These are phyloP conservation scores for Pichia gijzeniarum DNA, from an alignment of 805 yeast genomes.

Conservation along the genomic window DNA sequence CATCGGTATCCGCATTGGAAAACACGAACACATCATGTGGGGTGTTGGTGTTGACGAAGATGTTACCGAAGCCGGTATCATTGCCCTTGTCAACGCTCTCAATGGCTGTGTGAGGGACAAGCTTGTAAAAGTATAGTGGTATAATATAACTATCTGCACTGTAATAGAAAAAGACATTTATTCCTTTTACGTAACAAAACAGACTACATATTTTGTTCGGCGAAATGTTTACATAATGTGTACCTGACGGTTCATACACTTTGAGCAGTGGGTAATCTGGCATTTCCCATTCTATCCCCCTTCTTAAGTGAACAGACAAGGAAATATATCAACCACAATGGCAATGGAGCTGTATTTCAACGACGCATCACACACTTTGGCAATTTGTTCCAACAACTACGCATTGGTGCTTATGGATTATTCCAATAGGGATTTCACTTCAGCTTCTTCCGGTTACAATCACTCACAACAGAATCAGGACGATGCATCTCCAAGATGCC, in stretches of 20 bases:
- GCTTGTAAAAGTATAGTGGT: constrained; percentile 16
- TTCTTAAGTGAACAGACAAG: too few species aligned
- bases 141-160: too few species aligned
- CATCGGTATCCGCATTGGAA: constrained; percentile 26
- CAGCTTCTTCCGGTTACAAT: background rate
- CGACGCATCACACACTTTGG: constrained; percentile 5
- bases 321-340: background rate
- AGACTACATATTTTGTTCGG: too few species aligned
- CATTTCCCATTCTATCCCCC: too few species aligned
- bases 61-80: constrained; percentile 48
- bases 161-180: too few species aligned
- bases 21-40: constrained; percentile 32
- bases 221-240: too few species aligned
- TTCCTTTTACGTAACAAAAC: too few species aligned
- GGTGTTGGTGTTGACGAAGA: constrained; percentile 56
- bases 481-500: constrained; percentile 27
- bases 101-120: constrained; percentile 28
- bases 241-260: too few species aligned
- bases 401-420: constrained; percentile 8
- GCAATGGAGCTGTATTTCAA: constrained; percentile 12
- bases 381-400: constrained; percentile 7
- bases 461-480: background rate
- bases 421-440: background rate
- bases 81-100: constrained; percentile 42
- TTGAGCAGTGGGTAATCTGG: too few species aligned